Evolutionary conservation across 495 filamentous ascomycete genomes (phyloP).

Genomic region (Xanthoparmelia taractica): DNA sequence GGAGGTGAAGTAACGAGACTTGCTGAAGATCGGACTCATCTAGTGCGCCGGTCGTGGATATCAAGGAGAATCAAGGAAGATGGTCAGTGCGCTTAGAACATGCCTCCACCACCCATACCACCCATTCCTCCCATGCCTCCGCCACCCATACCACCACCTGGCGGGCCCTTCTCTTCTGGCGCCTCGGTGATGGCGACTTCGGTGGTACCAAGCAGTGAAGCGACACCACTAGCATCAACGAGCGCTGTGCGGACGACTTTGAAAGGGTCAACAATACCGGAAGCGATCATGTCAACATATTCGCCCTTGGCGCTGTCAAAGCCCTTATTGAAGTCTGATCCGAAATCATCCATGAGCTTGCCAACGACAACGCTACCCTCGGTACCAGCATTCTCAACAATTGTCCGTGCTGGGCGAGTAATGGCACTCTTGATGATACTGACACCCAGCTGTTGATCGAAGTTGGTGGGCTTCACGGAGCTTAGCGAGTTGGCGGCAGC

Average conservation of each 20-base stretch:
- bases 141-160: conserved; percentile 62
- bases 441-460: conserved; percentile 98
- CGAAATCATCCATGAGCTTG: conserved; percentile 94
- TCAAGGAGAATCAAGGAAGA: conserved; percentile 19
- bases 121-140: conserved; percentile 55
- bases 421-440: conserved; percentile 96
- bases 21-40: conserved; percentile 12
- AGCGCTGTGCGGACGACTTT: conserved; percentile 97
- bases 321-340: conserved; percentile 91
- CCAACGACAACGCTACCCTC: conserved; percentile 96
- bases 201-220: conserved; percentile 93
- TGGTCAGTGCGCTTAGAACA: conserved; percentile 29
- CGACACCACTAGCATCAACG: conserved; percentile 90
- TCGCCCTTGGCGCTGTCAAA: conserved; percentile 93
- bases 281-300: conserved; percentile 95
- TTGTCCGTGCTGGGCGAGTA: conserved; percentile 84
- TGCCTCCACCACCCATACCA: conserved; percentile 58
- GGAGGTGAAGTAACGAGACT: neutral
- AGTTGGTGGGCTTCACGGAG: conserved; percentile 80
- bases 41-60: conserved; percentile 11
- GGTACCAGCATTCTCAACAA: conserved; percentile 94
- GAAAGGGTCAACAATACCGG: conserved; percentile 96
- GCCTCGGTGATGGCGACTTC: conserved; percentile 97
- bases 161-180: conserved; percentile 76
- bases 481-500: conserved; percentile 82